Evolutionary conservation across 2,329 filamentous ascomycete genomes (phyloP).

Genomic region (Fusarium odoratissimum): DNA sequence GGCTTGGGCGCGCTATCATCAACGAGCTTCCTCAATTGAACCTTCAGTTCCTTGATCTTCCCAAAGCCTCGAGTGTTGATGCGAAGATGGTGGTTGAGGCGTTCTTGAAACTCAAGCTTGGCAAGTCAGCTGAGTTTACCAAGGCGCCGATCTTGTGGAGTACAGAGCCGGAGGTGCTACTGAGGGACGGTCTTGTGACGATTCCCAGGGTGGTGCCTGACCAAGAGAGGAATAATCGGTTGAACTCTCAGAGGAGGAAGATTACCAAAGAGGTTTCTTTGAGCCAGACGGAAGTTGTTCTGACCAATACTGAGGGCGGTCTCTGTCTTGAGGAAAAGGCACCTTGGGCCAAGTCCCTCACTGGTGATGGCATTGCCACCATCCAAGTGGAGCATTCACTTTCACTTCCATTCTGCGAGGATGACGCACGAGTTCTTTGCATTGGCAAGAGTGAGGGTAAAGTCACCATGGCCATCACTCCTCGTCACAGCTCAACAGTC

Average conservation of each 20-base stretch:
- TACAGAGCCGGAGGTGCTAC: neutral
- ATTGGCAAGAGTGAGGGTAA: neutral
- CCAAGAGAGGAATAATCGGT: neutral
- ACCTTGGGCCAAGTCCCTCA: neutral
- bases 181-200: neutral
- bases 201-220: constrained; percentile 1
- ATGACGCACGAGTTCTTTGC: neutral
- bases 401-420: neutral
- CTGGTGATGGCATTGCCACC: neutral
- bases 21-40: neutral
- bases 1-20: neutral
- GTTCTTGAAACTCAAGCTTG: constrained; percentile 3
- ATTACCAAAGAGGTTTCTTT: neutral
- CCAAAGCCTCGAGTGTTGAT: neutral
- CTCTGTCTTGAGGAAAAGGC: neutral
- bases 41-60: neutral
- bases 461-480: neutral
- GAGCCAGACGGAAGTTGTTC: neutral
- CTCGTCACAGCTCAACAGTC: neutral
- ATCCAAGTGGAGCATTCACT: neutral
- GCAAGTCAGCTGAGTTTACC: neutral
- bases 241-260: neutral
- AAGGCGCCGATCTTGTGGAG: neutral
- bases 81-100: neutral
- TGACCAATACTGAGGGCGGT: neutral